phyloP scores from a whole-genome alignment of 768 basidiomycete genomes.

The Mycena capillaripes region DNA sequence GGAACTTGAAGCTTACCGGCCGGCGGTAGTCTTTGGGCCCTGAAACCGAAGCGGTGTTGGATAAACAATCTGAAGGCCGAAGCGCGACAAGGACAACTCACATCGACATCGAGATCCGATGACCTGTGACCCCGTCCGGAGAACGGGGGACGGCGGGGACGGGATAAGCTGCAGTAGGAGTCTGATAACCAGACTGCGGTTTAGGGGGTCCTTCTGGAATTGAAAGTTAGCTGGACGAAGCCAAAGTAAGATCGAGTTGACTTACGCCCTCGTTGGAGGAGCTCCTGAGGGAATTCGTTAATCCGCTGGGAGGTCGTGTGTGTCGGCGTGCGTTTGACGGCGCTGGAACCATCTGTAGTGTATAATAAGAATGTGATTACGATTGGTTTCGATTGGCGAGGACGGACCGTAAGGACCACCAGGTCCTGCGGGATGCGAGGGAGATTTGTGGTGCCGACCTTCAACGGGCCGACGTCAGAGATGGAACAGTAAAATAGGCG shows the following conservation, averaged over 20 bases:
- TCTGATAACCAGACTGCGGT: slow-evolving; percentile 11
- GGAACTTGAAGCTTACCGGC: too few species aligned
- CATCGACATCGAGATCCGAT: slow-evolving; percentile 18
- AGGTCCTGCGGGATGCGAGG: background rate
- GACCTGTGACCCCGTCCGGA: slow-evolving; percentile 18
- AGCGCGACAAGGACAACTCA: background rate
- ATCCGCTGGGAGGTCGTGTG: slow-evolving; percentile 10
- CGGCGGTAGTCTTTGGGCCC: background rate
- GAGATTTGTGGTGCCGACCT: slow-evolving; percentile 24
- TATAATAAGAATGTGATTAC: too few species aligned
- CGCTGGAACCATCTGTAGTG: slow-evolving; percentile 13
- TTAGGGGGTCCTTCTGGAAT: background rate
- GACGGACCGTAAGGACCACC: slow-evolving; percentile 15
- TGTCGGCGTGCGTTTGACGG: slow-evolving; percentile 13
- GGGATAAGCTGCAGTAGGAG: background rate
- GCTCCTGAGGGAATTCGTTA: slow-evolving; percentile 12
- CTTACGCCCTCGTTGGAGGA: slow-evolving; percentile 22
- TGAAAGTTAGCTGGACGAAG: background rate
- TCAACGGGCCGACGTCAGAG: background rate
- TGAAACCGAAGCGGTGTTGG: background rate
- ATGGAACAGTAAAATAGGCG: background rate
- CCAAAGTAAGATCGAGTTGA: background rate
- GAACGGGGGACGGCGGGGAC: slow-evolving; percentile 12
- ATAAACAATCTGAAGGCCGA: background rate
- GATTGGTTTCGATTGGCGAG: background rate